A percentile compares a stretch with the other conserved stretches of the same genome.
These are phyloP conservation scores for Platismatia glauca DNA, from an alignment of 495 filamentous ascomycete species.

Conservation along the genomic window DNA sequence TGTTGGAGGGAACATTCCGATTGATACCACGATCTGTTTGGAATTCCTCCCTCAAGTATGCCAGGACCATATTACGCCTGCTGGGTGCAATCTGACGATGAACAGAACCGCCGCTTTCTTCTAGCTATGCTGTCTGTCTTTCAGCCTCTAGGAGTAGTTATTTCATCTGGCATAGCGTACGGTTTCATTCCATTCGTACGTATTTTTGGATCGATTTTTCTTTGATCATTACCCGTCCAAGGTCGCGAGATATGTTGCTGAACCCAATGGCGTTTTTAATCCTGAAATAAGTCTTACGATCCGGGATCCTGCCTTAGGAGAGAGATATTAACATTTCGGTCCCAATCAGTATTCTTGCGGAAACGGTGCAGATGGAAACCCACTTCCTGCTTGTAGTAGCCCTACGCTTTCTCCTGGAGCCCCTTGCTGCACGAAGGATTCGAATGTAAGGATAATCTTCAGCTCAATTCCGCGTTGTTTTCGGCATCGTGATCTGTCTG, in stretches of 20 bases:
- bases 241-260: not conserved
- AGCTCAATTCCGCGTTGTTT: not conserved
- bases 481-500: not conserved
- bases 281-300: not conserved
- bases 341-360: slow-evolving; percentile 29
- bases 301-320: not conserved
- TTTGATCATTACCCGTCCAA: not conserved
- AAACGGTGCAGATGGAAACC: slow-evolving; percentile 27
- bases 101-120: slow-evolving; percentile 36
- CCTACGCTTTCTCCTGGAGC: slow-evolving; percentile 22
- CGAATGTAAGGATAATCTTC: slow-evolving; percentile 10
- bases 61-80: not conserved
- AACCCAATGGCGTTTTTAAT: not conserved
- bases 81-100: slow-evolving; percentile 1
- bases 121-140: slow-evolving; percentile 41
- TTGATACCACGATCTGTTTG: slow-evolving; percentile 42
- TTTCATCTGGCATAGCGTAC: slow-evolving; percentile 37
- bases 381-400: slow-evolving; percentile 29
- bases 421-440: slow-evolving; percentile 38
- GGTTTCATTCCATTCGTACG: slow-evolving; percentile 30
- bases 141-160: slow-evolving; percentile 40
- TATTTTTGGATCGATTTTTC: not conserved
- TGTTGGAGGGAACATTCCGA: slow-evolving; percentile 43
- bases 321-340: not conserved
- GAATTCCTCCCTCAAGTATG: slow-evolving; percentile 39